Base-by-base conservation (phyloP, 148 eudicot genomes). In the Hydrangea macrophylla region DNA sequence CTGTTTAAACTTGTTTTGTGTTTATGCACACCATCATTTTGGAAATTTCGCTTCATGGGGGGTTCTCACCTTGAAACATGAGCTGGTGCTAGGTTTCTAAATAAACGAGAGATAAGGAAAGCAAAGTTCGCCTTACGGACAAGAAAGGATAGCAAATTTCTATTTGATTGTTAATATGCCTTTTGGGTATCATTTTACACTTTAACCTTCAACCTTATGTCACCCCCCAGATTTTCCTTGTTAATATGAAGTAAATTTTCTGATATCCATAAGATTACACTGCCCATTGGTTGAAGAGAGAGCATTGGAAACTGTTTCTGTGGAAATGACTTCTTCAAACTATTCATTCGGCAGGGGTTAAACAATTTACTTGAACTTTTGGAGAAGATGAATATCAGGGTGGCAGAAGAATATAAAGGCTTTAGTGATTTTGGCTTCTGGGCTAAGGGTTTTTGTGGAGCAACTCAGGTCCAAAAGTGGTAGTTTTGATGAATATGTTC, bases 371-470 rank as follows among this genome's bases (percentile, higher is more conserved):
- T 93, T 9, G 92, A 84, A 65, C 92, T 93, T 13, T 76, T 90
- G 80, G 96, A 88, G 79, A 90, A 88, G 73, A 93, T 93, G 98
- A 93, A 93, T 73, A 75, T 90, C 17, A 85, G 80, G 77, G 98
- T 93, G 60, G 92, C 89, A 15, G 96, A 90, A 80, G 98, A 93
- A 78, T 93, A 93, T 72, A 86, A 86, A 28, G 82, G 81, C 30
- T 88, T 84, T 36, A 95, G 96, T 4, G 92, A 93, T 22, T n/a
- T 82, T 90, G 66, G 98, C 98, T 33, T 81, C 96, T 33, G 96
- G 98, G 33, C 79, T 93, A 75, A 90, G 98, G 79, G 92, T 93
- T 23, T 93, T 88, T 67, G 92, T 93, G 75, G 98, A 93, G 81
- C 96, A 90, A 65, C 62, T 90, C 39, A 93, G 83, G 79, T 67